phyloP scores from a whole-genome alignment of 306 rosid species.

The Cicer cuneatum region DNA sequence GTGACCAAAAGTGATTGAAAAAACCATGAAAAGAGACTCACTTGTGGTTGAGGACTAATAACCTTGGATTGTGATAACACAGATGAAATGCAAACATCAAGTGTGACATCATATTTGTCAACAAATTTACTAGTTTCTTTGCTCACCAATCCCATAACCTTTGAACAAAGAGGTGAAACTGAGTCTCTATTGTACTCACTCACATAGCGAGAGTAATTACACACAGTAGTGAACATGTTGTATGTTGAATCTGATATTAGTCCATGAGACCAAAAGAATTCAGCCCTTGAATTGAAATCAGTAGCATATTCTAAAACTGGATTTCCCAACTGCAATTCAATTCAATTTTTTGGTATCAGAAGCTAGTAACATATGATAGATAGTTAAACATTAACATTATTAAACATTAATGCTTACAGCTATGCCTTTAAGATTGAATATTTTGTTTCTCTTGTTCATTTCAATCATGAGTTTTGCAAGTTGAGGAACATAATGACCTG shows the following conservation, averaged over 20 bases:
- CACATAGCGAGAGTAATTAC: conserved; percentile 57
- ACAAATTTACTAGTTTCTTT: conserved; percentile 79
- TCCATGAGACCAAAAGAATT: conserved; percentile 64
- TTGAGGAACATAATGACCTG: conserved; percentile 86
- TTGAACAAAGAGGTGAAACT: conserved; percentile 56
- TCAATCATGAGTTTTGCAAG: conserved; percentile 73
- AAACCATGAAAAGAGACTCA: conserved; percentile 35
- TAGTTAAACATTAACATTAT: too few relatives aligned
- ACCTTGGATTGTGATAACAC: conserved; percentile 69
- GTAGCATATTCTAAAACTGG: conserved; percentile 59
- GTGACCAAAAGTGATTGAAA: neutral
- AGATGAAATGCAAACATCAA: conserved; percentile 79
- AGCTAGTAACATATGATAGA: neutral
- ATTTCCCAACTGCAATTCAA: conserved; percentile 55
- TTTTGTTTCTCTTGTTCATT: conserved; percentile 54
- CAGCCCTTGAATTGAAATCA: conserved; percentile 63
- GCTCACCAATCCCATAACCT: conserved; percentile 70
- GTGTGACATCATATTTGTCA: conserved; percentile 77
- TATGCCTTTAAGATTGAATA: conserved; percentile 70
- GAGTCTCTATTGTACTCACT: conserved; percentile 59
- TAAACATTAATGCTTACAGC: conserved; percentile 52
- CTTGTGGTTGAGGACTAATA: conserved; percentile 60
- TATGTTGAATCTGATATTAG: conserved; percentile 61
- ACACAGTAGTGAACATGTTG: conserved; percentile 53
- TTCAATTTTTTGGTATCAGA: neutral